Base-by-base conservation (phyloP, 768 basidiomycete genomes). In the Lactifluus rugatus region DNA sequence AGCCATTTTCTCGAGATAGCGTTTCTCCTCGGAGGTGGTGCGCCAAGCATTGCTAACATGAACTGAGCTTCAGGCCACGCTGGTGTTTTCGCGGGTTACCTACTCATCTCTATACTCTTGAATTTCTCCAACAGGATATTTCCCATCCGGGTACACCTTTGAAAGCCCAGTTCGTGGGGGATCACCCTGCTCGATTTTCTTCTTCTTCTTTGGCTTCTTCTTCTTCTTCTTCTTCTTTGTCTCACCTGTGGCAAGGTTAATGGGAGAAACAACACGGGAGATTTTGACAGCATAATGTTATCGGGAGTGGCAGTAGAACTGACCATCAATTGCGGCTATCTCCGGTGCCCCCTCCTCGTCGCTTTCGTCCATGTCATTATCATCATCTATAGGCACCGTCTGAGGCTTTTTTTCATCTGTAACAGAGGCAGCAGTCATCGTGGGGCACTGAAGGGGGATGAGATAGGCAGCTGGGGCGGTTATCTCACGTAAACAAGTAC, bases 71-170 rank as follows among this genome's bases (percentile, higher is more conserved):
- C n/a, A 2, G 8, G 8, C 17, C 16, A 51, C 23, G 23, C 19
- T 19, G 44, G 46, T 47, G 46, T 13, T 13, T 37, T 41, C 34
- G 44, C 7, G 25, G 17, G 44, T 48, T n/a, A 79, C 91, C 64
- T 66, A 96, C 93, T 94, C 90, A 72, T 93, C 81, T 67, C 84
- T 85, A 76, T 98, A 99, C 47, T 87, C 84, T 57, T 93, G 85
- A 52, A 91, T 78, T 74, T 98, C 89, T 42, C 94, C 96, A 66
- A 89, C 89, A 2, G 94, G 93, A 72, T 86, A 98, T 26, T 82
- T 73, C n/a, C 89, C 91, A 68, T 80, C 80, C 10, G 86, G 80
- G 75, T 88, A 98, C 55, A 98, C 79, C 70, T 91, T 93, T 64
- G 87, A 87, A 61, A 99, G 71, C 9, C 89, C 92, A 21, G 95